Base-by-base conservation (phyloP, 2,329 filamentous ascomycete species). In the Xylaria polymorpha region DNA sequence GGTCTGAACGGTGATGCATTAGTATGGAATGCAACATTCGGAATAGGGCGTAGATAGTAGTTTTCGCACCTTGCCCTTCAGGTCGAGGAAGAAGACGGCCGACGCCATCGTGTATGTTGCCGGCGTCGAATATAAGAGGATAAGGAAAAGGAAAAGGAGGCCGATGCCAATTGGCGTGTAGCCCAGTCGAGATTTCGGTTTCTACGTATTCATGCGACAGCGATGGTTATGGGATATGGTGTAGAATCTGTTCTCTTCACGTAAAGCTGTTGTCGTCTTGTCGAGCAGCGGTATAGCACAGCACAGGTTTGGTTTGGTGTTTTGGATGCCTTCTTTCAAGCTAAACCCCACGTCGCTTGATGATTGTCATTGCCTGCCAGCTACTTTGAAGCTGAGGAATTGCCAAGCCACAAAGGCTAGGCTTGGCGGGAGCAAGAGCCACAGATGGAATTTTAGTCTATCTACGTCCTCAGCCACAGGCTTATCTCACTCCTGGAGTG, bases 41-140 rank as follows among this genome's bases (percentile, higher is more conserved):
- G 22, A 37, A 5, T 50, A 32, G 18, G 1, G 22, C n/a, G 25
- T 46, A 29, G 32, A 32, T 9, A 12, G 8, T 29, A 6, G 29
- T 12, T 7, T 39, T 72, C 85, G 72, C 82, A 97, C 94, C 92
- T 99, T 99, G 93, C 96, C 96, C 94, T 99, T 99, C 75, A 99
- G 88, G 83, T 99, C 96, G 78, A 99, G 91, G 82, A 99, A 99
- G 88, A 99, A 99, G 78, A 99, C 81, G 73, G 96, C 96, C 70
- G 96, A 99, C 76, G 96, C 96, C 96, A 99, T 99, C 80, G 76
- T 86, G 10, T 37, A 71, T 57, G 70, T 55, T 74, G 66, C 72
- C 69, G 73, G 57, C 53, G 53, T 61, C 48, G 63, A 75, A 73
- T 73, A 74, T 75, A 73, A 74, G 61, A 66, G 70, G 70, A 67